A percentile compares a stretch with the other conserved stretches of the same genome.
Conservation (phyloP, 2,329 filamentous ascomycete species). For the Verticillium nubilum region DNA sequence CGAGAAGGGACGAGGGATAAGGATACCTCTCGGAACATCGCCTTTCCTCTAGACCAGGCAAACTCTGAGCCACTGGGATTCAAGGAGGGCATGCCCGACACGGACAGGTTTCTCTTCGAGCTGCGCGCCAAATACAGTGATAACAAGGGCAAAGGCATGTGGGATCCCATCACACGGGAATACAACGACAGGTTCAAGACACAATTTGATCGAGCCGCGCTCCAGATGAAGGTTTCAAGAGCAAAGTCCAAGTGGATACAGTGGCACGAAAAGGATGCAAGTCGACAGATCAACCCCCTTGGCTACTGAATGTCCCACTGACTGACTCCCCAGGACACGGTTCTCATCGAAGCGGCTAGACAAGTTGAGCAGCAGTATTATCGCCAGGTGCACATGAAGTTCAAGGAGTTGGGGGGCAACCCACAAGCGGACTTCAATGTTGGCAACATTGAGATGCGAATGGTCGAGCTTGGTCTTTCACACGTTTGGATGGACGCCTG, state of each 20-base stretch:
- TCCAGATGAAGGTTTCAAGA: conserved; percentile 53
- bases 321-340: background rate
- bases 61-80: conserved; percentile 27
- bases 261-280: conserved; percentile 46
- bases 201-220: conserved; percentile 38
- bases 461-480: conserved; percentile 41
- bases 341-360: background rate
- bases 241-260: conserved; percentile 41
- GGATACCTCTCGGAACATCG: background rate
- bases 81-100: conserved; percentile 37
- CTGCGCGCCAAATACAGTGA: conserved; percentile 38
- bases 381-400: conserved; percentile 32
- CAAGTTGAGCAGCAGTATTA: conserved; percentile 19
- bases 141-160: conserved; percentile 53
- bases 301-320: background rate
- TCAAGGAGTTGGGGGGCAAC: conserved; percentile 45
- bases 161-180: conserved; percentile 44
- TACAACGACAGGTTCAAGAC: conserved; percentile 29
- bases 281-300: conserved; percentile 15
- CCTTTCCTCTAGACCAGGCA: background rate
- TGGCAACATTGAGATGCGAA: conserved; percentile 42
- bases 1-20: background rate
- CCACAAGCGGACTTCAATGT: conserved; percentile 42
- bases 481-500: conserved; percentile 32
- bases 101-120: conserved; percentile 44